phyloP scores from a whole-genome alignment of 352 stramenopile species.

The Globisporangium apiculatum region DNA sequence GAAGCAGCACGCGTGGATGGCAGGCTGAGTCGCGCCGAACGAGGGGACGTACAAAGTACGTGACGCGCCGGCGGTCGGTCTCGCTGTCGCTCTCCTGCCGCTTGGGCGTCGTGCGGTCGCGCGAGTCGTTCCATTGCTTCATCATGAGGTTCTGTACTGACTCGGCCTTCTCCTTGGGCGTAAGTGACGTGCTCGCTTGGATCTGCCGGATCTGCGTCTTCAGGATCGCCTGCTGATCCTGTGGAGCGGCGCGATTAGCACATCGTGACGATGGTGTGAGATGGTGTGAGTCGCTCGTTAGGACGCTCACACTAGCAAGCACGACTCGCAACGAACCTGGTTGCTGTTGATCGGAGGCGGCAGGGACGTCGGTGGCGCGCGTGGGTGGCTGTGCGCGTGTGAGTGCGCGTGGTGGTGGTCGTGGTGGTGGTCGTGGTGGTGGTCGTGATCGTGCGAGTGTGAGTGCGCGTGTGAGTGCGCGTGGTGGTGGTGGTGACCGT shows the following conservation, averaged over 20 bases:
- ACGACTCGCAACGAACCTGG: conserved; percentile 20
- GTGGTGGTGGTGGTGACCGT: background rate
- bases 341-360: conserved; percentile 47
- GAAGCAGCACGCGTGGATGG: too few species aligned
- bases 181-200: conserved; percentile 67
- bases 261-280: too few species aligned
- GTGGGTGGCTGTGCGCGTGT: conserved; percentile 12
- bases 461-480: too few species aligned
- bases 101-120: conserved; percentile 34
- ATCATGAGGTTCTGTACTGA: conserved; percentile 85
- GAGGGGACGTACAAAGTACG: conserved; percentile 41
- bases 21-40: too few species aligned
- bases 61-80: conserved; percentile 32
- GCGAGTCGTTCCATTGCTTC: conserved; percentile 75
- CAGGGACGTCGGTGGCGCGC: conserved; percentile 18
- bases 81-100: conserved; percentile 40
- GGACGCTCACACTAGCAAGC: background rate
- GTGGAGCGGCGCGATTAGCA: background rate
- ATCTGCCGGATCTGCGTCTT: conserved; percentile 78
- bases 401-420: background rate
- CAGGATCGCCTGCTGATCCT: conserved; percentile 49
- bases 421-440: background rate
- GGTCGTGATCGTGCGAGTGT: background rate
- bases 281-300: too few species aligned
- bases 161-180: conserved; percentile 76